phyloP scores from a whole-genome alignment of 2,329 filamentous ascomycete genomes.

The Pseudopithomyces maydicus region DNA sequence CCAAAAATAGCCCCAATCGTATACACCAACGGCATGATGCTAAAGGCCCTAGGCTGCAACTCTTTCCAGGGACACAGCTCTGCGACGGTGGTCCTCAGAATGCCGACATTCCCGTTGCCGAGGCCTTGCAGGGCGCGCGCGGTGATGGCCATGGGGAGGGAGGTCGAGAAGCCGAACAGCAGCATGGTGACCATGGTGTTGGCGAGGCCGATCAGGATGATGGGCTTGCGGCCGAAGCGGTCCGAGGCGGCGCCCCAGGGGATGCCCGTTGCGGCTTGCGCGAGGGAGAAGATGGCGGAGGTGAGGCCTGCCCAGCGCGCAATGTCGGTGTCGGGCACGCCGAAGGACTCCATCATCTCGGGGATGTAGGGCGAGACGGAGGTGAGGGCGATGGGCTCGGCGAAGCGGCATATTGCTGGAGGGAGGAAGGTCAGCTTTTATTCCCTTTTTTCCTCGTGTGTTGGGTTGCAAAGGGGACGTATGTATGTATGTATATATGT shows the following conservation, averaged over 20 bases:
- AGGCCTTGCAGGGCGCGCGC: slow-evolving; percentile 79
- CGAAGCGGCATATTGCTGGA: slow-evolving; percentile 85
- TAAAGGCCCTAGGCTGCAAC: slow-evolving; percentile 87
- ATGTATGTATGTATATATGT: not conserved
- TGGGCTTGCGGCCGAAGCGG: slow-evolving; percentile 80
- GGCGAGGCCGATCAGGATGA: slow-evolving; percentile 74
- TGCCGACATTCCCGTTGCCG: slow-evolving; percentile 84
- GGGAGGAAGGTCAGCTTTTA: not conserved
- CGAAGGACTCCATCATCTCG: slow-evolving; percentile 54
- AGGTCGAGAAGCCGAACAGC: slow-evolving; percentile 82
- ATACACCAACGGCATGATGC: slow-evolving; percentile 91
- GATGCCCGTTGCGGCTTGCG: slow-evolving; percentile 81
- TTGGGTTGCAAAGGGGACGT: no score
- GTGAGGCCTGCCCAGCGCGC: slow-evolving; percentile 82
- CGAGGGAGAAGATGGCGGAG: slow-evolving; percentile 78
- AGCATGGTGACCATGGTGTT: slow-evolving; percentile 83
- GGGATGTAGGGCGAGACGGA: slow-evolving; percentile 93
- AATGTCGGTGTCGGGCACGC: slow-evolving; percentile 46
- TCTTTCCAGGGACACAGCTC: slow-evolving; percentile 88
- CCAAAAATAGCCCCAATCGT: slow-evolving; percentile 86
- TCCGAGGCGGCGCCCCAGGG: slow-evolving; percentile 88
- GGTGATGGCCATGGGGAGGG: slow-evolving; percentile 76
- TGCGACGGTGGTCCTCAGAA: slow-evolving; percentile 88
- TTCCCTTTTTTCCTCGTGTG: no score
- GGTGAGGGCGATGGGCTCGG: slow-evolving; percentile 89